Conservation (phyloP, 2,329 filamentous ascomycete genomes). For the Fusarium liriodendri region DNA sequence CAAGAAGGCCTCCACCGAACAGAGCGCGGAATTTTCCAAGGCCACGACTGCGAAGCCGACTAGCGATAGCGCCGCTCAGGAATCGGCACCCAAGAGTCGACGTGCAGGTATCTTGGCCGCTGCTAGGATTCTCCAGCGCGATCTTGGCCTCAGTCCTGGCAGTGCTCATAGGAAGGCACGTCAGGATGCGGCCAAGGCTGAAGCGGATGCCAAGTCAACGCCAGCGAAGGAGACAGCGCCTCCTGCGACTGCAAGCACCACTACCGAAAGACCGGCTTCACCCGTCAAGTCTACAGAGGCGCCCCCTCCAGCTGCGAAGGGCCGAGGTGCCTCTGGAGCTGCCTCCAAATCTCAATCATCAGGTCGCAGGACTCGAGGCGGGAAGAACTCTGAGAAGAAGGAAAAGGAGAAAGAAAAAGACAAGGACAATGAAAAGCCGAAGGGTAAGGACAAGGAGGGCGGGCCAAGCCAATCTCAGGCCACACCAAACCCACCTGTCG, state of each 20-base stretch:
- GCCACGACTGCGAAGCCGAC: constrained; percentile 51
- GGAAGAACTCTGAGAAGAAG: constrained; percentile 55
- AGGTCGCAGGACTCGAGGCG: constrained; percentile 49
- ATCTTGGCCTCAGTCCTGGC: constrained; percentile 72
- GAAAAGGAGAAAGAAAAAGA: constrained; percentile 44
- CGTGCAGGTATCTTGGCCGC: constrained; percentile 72
- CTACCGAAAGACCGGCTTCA: constrained; percentile 37
- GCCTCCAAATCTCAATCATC: constrained; percentile 43
- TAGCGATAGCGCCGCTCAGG: constrained; percentile 44
- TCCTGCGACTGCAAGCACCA: constrained; percentile 11
- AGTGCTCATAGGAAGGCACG: constrained; percentile 71
- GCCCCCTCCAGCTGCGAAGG: constrained; percentile 35
- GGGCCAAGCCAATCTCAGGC: constrained; percentile 28
- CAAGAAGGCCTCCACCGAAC: constrained; percentile 66
- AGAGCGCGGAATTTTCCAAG: constrained; percentile 60
- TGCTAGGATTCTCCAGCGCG: constrained; percentile 73
- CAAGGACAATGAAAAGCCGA: constrained; percentile 35
- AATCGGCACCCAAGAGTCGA: constrained; percentile 63
- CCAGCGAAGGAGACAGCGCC: constrained; percentile 47
- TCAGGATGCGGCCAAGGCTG: constrained; percentile 68
- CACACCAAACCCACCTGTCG: constrained; percentile 49
- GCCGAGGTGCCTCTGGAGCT: constrained; percentile 31
- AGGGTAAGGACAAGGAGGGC: constrained; percentile 38
- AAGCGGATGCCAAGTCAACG: constrained; percentile 57
- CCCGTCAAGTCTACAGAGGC: constrained; percentile 33